Percentiles rank a stretch among this genome's conserved stretches.
Evolutionary conservation across 2,329 filamentous ascomycete genomes (phyloP).

Genomic region (Colletotrichum liaoningense): DNA sequence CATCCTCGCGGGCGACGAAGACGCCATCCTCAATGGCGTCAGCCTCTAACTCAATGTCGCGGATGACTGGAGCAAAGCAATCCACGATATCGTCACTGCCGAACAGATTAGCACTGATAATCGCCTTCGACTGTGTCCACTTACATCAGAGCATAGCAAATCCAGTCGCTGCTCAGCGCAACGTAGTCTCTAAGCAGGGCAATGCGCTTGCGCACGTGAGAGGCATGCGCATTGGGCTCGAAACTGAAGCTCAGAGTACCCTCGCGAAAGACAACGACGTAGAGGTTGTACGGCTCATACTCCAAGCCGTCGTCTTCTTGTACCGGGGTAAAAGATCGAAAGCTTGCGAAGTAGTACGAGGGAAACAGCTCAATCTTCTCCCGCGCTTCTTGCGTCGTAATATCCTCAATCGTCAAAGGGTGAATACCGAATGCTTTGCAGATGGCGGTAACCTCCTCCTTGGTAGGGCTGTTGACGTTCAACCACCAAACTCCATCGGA

Average conservation of each 20-base stretch:
- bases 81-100: constrained; percentile 94
- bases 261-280: constrained; percentile 96
- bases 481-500: constrained; percentile 96
- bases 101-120: constrained; percentile 39
- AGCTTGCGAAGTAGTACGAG: constrained; percentile 98
- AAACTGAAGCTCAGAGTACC: constrained; percentile 97
- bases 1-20: constrained; percentile 90
- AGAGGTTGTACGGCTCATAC: constrained; percentile 95
- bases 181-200: constrained; percentile 94
- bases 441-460: constrained; percentile 87
- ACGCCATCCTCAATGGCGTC: constrained; percentile 96
- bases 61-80: constrained; percentile 90
- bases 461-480: constrained; percentile 89
- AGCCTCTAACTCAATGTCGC: constrained; percentile 86
- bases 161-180: constrained; percentile 95
- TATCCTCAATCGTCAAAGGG: constrained; percentile 95
- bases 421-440: constrained; percentile 97
- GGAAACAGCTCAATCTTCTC: constrained; percentile 99
- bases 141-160: constrained; percentile 97
- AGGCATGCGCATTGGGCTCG: constrained; percentile 85
- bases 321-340: constrained; percentile 88
- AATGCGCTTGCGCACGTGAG: constrained; percentile 91
- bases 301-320: constrained; percentile 84
- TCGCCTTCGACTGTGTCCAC: constrained; percentile 44
- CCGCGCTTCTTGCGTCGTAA: constrained; percentile 92